Conservation (phyloP, 1,139 yeast species). For the Geotrichum carabidarum region DNA sequence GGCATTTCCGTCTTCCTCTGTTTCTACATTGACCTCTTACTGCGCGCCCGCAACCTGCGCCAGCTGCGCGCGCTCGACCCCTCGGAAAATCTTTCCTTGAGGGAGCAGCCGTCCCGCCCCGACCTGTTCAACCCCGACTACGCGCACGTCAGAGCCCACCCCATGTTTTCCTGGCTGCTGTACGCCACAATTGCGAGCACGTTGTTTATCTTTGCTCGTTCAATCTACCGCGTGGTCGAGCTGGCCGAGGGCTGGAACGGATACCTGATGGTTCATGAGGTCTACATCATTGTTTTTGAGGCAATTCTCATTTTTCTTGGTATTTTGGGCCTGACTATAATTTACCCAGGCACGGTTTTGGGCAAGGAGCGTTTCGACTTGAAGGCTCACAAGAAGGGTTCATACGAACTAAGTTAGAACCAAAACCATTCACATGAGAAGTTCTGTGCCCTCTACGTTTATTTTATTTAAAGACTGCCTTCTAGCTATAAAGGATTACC, state of each 20-base stretch:
- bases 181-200: slow-evolving; percentile 30
- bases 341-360: slow-evolving; percentile 53
- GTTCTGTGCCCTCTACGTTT: too few species aligned
- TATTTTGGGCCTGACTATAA: slow-evolving; percentile 44
- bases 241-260: slow-evolving; percentile 74
- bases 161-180: slow-evolving; percentile 39
- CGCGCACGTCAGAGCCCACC: slow-evolving; percentile 40
- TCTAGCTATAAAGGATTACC: too few species aligned
- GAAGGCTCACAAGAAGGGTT: not conserved
- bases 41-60: slow-evolving; percentile 41
- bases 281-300: slow-evolving; percentile 69
- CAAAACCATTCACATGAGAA: too few species aligned
- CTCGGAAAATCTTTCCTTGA: not conserved
- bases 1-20: slow-evolving; percentile 62
- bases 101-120: not conserved
- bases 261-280: slow-evolving; percentile 60
- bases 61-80: not conserved
- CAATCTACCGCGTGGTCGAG: slow-evolving; percentile 75
- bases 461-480: too few species aligned
- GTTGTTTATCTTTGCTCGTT: slow-evolving; percentile 58
- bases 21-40: slow-evolving; percentile 53
- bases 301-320: slow-evolving; percentile 60
- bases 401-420: too few species aligned
- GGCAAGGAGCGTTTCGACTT: slow-evolving; percentile 1
- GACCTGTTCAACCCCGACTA: slow-evolving; percentile 41